Percentiles rank a stretch among this genome's conserved stretches.
Conservation (phyloP, 2,329 filamentous ascomycete species). For the Teratosphaeria nubilosa region DNA sequence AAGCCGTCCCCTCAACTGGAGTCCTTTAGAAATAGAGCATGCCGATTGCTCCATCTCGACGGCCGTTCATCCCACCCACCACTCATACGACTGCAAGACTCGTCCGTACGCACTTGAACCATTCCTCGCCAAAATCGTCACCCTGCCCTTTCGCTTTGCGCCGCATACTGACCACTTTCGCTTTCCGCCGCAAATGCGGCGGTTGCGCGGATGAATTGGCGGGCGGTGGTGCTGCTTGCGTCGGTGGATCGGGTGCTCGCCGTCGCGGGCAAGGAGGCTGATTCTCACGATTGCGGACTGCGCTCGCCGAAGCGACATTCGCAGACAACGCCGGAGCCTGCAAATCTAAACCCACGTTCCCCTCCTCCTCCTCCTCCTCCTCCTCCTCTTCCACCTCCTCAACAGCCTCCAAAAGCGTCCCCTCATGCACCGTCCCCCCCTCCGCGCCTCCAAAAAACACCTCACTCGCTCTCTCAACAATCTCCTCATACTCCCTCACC, state of each 20-base stretch:
- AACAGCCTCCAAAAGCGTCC: neutral
- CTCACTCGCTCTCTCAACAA: neutral
- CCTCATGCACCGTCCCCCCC: neutral
- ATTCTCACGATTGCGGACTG: neutral
- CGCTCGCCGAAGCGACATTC: neutral
- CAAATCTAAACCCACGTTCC: neutral
- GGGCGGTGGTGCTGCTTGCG: neutral
- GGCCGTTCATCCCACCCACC: no score
- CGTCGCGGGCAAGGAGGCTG: neutral
- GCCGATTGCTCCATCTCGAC: neutral
- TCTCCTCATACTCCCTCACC: constrained; percentile 3
- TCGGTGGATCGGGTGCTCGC: neutral
- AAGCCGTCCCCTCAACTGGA: neutral
- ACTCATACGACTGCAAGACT: neutral
- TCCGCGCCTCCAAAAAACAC: neutral
- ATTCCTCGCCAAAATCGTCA: neutral
- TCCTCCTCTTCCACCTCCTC: neutral
- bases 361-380: neutral
- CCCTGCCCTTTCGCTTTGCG: neutral
- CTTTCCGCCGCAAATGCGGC: neutral
- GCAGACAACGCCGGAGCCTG: neutral
- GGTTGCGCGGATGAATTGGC: neutral
- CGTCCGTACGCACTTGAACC: neutral
- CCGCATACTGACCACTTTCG: neutral
- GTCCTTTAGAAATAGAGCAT: neutral